Evolutionary conservation across 2,329 filamentous ascomycete genomes (phyloP).

Genomic region (Talaromyces funiculosus): DNA sequence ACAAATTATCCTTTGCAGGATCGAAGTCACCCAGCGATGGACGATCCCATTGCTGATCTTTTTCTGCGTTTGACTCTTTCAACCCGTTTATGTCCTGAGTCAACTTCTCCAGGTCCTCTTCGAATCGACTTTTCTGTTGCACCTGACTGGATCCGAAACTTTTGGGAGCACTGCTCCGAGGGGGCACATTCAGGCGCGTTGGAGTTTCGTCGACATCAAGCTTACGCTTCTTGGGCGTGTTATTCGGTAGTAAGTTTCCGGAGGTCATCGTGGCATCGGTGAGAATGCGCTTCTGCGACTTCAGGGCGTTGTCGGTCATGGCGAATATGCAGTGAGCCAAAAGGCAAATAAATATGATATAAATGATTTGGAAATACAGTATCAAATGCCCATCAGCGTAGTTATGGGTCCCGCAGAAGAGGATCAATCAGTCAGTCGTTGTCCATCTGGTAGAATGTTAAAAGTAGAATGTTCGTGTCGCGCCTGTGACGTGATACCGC

Average conservation of each 20-base stretch:
- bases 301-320: constrained; percentile 38
- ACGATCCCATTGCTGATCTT: constrained; percentile 84
- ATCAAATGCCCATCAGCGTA: neutral
- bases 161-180: constrained; percentile 57
- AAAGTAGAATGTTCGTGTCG: neutral
- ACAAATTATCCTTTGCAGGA: constrained; percentile 62
- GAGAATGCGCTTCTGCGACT: constrained; percentile 66
- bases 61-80: constrained; percentile 83
- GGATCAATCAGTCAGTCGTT: neutral
- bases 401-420: neutral
- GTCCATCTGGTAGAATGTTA: neutral
- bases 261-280: constrained; percentile 61
- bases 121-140: constrained; percentile 84
- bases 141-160: constrained; percentile 54
- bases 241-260: constrained; percentile 51
- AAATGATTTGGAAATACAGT: neutral
- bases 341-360: neutral
- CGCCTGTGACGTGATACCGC: constrained; percentile 11
- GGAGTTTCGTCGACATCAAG: constrained; percentile 52
- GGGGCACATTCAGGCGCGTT: constrained; percentile 53
- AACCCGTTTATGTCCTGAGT: constrained; percentile 85
- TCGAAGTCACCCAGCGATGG: constrained; percentile 58
- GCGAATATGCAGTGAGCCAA: constrained; percentile 8
- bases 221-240: constrained; percentile 72
- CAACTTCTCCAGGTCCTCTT: constrained; percentile 89